Base-by-base conservation (phyloP, 768 basidiomycete species). In the Auriscalpium orientale region DNA sequence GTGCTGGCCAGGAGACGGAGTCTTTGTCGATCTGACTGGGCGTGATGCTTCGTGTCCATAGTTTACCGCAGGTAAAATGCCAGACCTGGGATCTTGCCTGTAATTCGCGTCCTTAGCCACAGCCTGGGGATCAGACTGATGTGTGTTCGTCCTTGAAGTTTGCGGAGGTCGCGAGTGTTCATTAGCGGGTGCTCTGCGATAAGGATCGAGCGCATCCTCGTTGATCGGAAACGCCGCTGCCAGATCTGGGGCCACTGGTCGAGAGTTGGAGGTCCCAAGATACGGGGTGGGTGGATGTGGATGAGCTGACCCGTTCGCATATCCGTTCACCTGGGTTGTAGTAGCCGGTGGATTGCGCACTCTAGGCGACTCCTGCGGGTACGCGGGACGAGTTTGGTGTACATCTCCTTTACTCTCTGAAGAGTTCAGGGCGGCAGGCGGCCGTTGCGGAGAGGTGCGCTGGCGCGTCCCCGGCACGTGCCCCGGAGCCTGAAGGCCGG, bases 181-280 rank as follows among this genome's bases (percentile, higher is more conserved):
- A 36, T 53, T 11, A 34, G 15, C 10, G 37, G 21, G 34, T 56
- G 21, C 46, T 35, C 58, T 20, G 43, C 18, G 58, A 44, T 57
- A 53, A 4, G 38, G 33, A 49, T 56, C 59, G 5, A 13, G 4
- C 38, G 49, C 44, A 22, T 62, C 61, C 46, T 62, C 61, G 53
- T 59, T 52, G 16, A 62, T 53, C 22, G 61, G 61, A 49, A 62
- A 62, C 7, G 49, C 52, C 7, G 61, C 18, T 13, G 61, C 58
- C 12, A 60, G 54, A 38, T 54, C 56, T 18, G 58, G 55, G 9
- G 52, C 52, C 15, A 54, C 53, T 15, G 51, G 55, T 34, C 61
- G 51, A 15, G 54, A 50, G 1, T 35, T 35, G 34, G 20, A 13
- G 15, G 18, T 6, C 13, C 15, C 15, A 13, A 15, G 40, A 18